A percentile compares a stretch with the other conserved stretches of the same genome.
phyloP scores from a whole-genome alignment of 805 yeast genomes.

The Candida incommunis region DNA sequence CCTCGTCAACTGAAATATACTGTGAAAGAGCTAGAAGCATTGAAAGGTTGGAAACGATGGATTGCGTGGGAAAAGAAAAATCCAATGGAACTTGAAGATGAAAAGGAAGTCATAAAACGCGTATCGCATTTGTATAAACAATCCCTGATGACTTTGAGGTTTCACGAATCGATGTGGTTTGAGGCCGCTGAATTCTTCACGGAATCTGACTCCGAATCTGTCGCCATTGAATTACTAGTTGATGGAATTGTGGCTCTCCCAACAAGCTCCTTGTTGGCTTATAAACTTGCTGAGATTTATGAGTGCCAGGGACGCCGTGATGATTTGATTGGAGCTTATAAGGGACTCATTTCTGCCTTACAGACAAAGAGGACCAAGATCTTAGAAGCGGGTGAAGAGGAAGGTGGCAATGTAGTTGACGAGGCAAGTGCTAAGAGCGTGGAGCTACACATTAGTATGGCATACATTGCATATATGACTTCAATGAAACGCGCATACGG shows the following conservation, averaged over 20 bases:
- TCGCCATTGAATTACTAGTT: conserved; percentile 30
- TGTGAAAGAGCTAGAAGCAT: conserved; percentile 24
- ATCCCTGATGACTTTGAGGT: conserved; percentile 45
- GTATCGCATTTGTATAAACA: conserved; percentile 60
- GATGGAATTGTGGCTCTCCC: conserved; percentile 56
- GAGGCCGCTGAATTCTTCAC: conserved; percentile 29
- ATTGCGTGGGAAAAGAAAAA: conserved; percentile 66
- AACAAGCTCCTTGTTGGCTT: conserved; percentile 48
- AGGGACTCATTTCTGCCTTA: conserved; percentile 34
- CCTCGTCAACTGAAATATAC: conserved; percentile 17
- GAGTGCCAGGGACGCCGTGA: conserved; percentile 44
- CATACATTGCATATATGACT: conserved; percentile 58
- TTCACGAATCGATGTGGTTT: conserved; percentile 68
- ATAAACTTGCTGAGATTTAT: conserved; percentile 52
- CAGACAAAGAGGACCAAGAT: conserved; percentile 20
- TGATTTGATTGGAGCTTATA: conserved; percentile 36
- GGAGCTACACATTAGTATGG: conserved; percentile 35
- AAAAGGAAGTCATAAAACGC: conserved; percentile 36
- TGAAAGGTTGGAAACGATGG: conserved; percentile 58
- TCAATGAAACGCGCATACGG: conserved; percentile 54
- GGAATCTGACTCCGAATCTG: conserved; percentile 8
- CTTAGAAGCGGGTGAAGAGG: conserved; percentile 3
- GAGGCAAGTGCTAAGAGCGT: too few relatives aligned
- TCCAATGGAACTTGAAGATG: conserved; percentile 42
- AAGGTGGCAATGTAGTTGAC: conserved; percentile 7